phyloP scores from a whole-genome alignment of 2,329 filamentous ascomycete species.

The Hirsutella minnesotensis region DNA sequence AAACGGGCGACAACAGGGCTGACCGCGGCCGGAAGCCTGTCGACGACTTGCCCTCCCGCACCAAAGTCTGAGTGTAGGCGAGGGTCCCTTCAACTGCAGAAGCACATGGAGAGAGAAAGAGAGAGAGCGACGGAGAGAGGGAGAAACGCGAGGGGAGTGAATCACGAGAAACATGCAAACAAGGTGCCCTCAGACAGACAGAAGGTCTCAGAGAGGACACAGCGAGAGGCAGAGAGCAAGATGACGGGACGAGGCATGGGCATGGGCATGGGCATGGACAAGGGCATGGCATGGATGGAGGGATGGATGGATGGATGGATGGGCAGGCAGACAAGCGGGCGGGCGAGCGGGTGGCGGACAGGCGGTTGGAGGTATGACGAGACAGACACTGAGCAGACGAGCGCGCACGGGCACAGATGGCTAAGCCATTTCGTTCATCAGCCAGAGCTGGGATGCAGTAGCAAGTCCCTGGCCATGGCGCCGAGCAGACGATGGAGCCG shows the following conservation, averaged over 20 bases:
- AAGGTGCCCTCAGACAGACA: no score
- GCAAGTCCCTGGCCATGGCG: conserved; percentile 2
- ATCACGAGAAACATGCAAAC: not conserved
- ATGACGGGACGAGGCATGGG: no score
- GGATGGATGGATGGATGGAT: not conserved
- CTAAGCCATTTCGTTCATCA: conserved; percentile 3
- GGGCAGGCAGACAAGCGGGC: not conserved
- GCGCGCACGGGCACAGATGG: not conserved
- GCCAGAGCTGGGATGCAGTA: conserved; percentile 5
- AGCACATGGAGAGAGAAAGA: not conserved
- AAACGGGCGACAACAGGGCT: conserved; percentile 1
- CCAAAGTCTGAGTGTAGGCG: no score
- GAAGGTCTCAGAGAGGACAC: no score
- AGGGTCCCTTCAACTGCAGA: no score
- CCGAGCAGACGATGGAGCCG: not conserved
- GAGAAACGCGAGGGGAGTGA: conserved; percentile 1
- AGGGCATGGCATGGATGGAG: not conserved
- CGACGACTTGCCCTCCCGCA: not conserved
- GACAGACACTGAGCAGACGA: conserved; percentile 2
- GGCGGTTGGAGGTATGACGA: conserved; percentile 2
- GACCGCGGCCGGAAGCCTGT: no score
- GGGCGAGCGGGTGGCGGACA: conserved; percentile 2
- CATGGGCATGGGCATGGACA: no score
- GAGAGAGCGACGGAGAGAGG: no score
- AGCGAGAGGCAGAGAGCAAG: no score